A percentile compares a stretch with the other conserved stretches of the same genome.
Conservation (phyloP, 257 asterid species). For the Lycium ferocissimum region DNA sequence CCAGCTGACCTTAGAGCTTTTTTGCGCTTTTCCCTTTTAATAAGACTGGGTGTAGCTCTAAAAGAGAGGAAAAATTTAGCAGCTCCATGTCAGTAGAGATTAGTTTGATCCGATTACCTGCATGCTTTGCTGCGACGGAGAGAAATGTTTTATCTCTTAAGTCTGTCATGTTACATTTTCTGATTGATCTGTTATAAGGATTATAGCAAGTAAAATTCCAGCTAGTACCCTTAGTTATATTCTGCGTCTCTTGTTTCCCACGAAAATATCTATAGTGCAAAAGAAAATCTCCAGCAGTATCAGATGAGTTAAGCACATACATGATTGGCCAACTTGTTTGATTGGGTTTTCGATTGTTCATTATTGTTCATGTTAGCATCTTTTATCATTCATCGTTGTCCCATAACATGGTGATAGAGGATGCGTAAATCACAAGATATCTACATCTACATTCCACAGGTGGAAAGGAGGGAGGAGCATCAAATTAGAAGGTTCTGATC, state of each 20-base stretch:
- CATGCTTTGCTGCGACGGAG: neutral
- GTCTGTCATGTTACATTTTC: slow-evolving; percentile 1
- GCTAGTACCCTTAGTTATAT: neutral
- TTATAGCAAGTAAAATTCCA: slow-evolving; percentile 11
- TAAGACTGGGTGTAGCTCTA: too few species aligned
- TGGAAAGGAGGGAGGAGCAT: slow-evolving; percentile 68
- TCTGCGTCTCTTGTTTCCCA: neutral
- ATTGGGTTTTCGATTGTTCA: slow-evolving; percentile 18
- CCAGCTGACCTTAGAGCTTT: too few species aligned
- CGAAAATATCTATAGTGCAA: neutral
- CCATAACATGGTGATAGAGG: slow-evolving; percentile 14
- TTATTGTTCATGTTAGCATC: neutral
- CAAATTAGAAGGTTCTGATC: slow-evolving; percentile 96
- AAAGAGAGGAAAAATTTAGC: slow-evolving; percentile 15
- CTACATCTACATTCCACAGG: slow-evolving; percentile 39
- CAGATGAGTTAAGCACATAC: neutral
- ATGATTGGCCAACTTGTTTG: slow-evolving; percentile 8
- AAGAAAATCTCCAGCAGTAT: neutral
- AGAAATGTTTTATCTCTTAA: neutral
- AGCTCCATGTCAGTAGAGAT: neutral
- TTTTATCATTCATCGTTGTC: neutral
- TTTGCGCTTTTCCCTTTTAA: too few species aligned
- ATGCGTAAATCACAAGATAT: neutral
- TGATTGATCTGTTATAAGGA: neutral
- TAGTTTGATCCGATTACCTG: neutral